Evolutionary conservation across 345 rosid species (phyloP).

Genomic region (Ceriops tagal): DNA sequence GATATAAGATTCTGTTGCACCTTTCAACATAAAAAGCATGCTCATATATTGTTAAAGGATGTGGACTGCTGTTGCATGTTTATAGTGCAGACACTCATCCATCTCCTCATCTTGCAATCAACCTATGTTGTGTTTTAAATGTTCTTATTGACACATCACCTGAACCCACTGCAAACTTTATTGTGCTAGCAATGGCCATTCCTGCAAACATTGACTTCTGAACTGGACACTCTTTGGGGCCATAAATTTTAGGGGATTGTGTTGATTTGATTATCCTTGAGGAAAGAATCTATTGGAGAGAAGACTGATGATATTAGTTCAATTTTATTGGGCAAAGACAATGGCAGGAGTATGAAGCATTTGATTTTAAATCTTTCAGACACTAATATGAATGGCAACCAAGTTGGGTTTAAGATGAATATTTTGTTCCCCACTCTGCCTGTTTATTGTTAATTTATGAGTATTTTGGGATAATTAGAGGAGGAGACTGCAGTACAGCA

Average conservation of each 20-base stretch:
- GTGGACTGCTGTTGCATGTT: not conserved
- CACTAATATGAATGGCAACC: too few species aligned
- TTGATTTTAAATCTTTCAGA: too few species aligned
- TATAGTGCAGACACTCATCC: too few species aligned
- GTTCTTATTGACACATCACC: not conserved
- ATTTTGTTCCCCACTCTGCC: too few species aligned
- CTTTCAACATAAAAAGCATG: too few species aligned
- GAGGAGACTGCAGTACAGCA: too few species aligned
- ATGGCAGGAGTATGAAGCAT: not conserved
- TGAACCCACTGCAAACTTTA: not conserved
- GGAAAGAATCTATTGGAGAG: not conserved
- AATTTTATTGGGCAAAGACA: not conserved
- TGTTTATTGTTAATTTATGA: too few species aligned
- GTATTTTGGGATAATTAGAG: too few species aligned
- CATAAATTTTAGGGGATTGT: not conserved
- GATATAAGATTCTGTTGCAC: too few species aligned
- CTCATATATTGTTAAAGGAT: not conserved
- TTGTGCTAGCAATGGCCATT: not conserved
- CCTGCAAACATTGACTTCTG: not conserved
- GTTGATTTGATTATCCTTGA: not conserved
- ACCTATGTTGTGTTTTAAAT: not conserved
- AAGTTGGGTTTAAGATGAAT: too few species aligned
- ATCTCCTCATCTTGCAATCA: not conserved
- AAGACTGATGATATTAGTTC: constrained; percentile 2
- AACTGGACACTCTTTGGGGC: not conserved